phyloP scores from a whole-genome alignment of 192 early-diverging fungal genomes.

The Backusella circina region DNA sequence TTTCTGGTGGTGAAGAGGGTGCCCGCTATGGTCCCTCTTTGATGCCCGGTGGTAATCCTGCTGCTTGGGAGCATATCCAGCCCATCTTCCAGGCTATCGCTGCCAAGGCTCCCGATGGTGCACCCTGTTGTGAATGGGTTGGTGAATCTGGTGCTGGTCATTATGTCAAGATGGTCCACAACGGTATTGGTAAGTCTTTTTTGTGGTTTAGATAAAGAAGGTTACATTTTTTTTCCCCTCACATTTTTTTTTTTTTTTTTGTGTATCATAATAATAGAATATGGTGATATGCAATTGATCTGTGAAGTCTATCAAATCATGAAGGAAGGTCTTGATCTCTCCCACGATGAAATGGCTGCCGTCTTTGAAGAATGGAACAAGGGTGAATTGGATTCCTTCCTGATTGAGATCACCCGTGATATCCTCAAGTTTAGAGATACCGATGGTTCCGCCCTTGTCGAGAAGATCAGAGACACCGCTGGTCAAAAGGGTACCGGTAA shows the following conservation, averaged over 20 bases:
- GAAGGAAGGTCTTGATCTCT: conserved; percentile 79
- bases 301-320: conserved; percentile 93
- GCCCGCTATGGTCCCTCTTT: conserved; percentile 94
- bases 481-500: conserved; percentile 98
- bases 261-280: conserved; percentile 58
- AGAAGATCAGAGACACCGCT: conserved; percentile 94
- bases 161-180: conserved; percentile 99
- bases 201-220: neutral
- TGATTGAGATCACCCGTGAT: conserved; percentile 94
- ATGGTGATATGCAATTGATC: conserved; percentile 99
- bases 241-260: neutral
- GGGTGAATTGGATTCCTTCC: conserved; percentile 94
- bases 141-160: conserved; percentile 96
- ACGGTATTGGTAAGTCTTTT: conserved; percentile 77
- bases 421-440: conserved; percentile 92
- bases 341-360: conserved; percentile 84
- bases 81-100: conserved; percentile 96
- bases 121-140: conserved; percentile 99
- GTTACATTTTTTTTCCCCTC: no score
- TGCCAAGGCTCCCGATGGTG: conserved; percentile 81
- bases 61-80: conserved; percentile 92
- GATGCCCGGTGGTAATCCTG: conserved; percentile 94
- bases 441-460: conserved; percentile 83
- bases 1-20: conserved; percentile 99
- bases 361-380: conserved; percentile 96